Conservation (phyloP, 129 eudicot species). For the Tanacetum coccineum region DNA sequence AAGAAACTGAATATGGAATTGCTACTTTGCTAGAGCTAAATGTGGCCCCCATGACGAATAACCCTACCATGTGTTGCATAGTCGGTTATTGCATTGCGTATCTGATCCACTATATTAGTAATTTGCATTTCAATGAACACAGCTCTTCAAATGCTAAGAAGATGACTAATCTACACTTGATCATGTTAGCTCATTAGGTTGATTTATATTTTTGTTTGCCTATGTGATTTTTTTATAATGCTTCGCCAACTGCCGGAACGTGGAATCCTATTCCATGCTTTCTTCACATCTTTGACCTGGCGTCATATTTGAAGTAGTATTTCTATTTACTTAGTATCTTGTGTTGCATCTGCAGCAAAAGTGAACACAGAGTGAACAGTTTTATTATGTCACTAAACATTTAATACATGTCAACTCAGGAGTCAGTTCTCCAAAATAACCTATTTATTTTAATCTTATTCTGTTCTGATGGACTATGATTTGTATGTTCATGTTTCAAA, state of each 20-base stretch:
- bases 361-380: not conserved
- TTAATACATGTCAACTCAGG: not conserved
- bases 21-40: constrained; percentile 1
- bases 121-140: constrained; percentile 3
- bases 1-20: not conserved
- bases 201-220: not conserved
- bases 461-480: not conserved
- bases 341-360: not conserved
- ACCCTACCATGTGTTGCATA: not conserved
- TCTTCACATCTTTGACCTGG: not conserved
- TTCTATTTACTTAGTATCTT: not conserved
- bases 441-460: not conserved
- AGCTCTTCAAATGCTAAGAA: not conserved
- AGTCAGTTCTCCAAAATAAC: not conserved
- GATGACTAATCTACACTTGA: not conserved
- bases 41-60: constrained; percentile 6
- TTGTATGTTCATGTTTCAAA: not conserved
- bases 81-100: not conserved
- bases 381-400: not conserved
- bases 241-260: not conserved
- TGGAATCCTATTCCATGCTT: constrained; percentile 7
- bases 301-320: not conserved
- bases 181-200: constrained; percentile 5
- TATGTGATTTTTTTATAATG: not conserved
- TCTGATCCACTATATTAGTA: not conserved